Percentiles rank a stretch among this genome's conserved stretches.
Conservation (phyloP, 352 stramenopile genomes). For the Phytophthora pinifolia region DNA sequence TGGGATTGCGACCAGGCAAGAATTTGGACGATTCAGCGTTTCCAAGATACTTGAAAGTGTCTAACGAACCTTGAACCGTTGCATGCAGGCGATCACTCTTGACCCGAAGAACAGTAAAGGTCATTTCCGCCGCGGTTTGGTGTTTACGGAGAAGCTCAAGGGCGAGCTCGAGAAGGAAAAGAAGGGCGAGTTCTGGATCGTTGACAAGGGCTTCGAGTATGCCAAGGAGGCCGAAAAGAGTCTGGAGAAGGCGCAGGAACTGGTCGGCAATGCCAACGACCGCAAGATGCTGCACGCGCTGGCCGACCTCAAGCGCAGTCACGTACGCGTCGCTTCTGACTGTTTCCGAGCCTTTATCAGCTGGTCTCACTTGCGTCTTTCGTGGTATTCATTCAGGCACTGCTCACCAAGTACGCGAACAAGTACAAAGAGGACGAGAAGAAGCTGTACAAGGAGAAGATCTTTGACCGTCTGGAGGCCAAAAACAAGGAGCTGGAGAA, state of each 20-base stretch:
- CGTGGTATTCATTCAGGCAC: conserved; percentile 22
- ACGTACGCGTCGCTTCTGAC: conserved; percentile 29
- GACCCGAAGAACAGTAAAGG: conserved; percentile 65
- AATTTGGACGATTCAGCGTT: background rate
- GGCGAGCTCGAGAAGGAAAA: conserved; percentile 79
- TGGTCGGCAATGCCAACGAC: conserved; percentile 45
- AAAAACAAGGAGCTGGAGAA: conserved; percentile 81
- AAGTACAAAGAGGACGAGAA: conserved; percentile 89
- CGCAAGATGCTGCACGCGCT: conserved; percentile 53
- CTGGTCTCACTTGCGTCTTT: background rate
- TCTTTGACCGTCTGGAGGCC: conserved; percentile 80
- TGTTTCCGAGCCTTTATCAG: background rate
- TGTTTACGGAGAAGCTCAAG: conserved; percentile 84
- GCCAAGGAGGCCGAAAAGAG: conserved; percentile 69
- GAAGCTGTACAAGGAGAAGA: conserved; percentile 89
- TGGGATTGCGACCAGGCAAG: conserved; percentile 85
- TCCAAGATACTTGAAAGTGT: background rate
- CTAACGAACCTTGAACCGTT: background rate
- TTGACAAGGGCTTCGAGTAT: conserved; percentile 85
- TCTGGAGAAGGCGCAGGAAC: conserved; percentile 53
- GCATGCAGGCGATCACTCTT: conserved; percentile 60
- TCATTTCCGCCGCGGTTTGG: conserved; percentile 77
- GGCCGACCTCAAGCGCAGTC: conserved; percentile 69
- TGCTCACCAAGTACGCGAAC: conserved; percentile 53
- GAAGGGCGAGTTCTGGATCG: conserved; percentile 83